These are phyloP conservation scores for Sarocladium kiliense DNA, from an alignment of 2,329 filamentous ascomycete species.

Conservation along the genomic window DNA sequence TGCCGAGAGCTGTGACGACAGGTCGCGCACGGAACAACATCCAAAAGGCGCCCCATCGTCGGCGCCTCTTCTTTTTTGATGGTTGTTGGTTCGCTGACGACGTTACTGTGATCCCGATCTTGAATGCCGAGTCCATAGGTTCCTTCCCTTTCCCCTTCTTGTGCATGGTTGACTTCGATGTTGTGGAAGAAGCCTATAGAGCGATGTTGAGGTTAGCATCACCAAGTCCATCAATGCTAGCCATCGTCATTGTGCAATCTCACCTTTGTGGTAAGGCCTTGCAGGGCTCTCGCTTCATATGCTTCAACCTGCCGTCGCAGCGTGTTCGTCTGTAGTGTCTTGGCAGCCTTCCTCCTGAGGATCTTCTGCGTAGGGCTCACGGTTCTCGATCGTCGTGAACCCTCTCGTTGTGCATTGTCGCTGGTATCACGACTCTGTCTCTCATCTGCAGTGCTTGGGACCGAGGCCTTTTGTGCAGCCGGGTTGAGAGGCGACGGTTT, in stretches of 20 bases:
- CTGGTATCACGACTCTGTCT: slow-evolving; percentile 8
- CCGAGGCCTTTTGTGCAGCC: slow-evolving; percentile 3
- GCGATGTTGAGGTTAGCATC: too few species aligned
- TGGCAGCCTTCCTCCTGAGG: slow-evolving; percentile 36
- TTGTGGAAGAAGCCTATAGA: too few species aligned
- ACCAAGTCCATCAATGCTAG: not conserved
- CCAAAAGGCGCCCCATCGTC: slow-evolving; percentile 3
- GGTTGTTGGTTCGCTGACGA: not conserved
- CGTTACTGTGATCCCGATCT: not conserved
- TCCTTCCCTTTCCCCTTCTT: not conserved
- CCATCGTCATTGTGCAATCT: not conserved
- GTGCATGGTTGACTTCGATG: not conserved
- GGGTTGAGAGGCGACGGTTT: slow-evolving; percentile 25
- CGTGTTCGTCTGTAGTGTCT: slow-evolving; percentile 32
- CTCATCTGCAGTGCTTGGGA: not conserved
- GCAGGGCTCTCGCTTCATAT: slow-evolving; percentile 15
- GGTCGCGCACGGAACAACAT: not conserved
- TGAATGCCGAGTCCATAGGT: not conserved
- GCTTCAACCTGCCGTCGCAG: slow-evolving; percentile 21
- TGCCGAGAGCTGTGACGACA: not conserved
- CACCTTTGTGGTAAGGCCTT: slow-evolving; percentile 8
- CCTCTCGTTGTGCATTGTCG: not conserved
- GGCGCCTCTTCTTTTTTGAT: not conserved
- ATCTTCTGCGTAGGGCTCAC: slow-evolving; percentile 34
- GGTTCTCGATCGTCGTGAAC: not conserved